phyloP scores from a whole-genome alignment of 2,329 filamentous ascomycete genomes.

The Aspergillus chevalieri region DNA sequence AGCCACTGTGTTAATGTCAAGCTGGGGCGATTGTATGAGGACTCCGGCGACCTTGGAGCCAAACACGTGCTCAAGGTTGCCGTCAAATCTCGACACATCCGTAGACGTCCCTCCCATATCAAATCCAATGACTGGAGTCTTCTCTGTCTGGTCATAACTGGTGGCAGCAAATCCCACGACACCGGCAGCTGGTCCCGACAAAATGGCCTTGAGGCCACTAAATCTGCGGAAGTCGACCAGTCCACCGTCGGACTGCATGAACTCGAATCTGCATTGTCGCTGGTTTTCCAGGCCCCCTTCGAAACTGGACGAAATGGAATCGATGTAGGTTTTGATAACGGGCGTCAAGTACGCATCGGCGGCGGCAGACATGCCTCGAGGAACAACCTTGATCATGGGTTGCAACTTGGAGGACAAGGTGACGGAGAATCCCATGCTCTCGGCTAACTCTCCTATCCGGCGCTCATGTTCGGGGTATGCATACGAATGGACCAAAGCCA shows the following conservation, averaged over 20 bases:
- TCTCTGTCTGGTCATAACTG: constrained; percentile 76
- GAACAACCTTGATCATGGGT: constrained; percentile 78
- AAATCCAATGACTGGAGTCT: constrained; percentile 83
- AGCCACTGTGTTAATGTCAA: constrained; percentile 90
- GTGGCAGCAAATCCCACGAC: constrained; percentile 91
- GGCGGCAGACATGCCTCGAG: constrained; percentile 69
- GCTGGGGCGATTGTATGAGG: constrained; percentile 82
- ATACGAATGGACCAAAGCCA: constrained; percentile 85
- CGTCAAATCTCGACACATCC: constrained; percentile 77
- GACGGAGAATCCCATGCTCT: constrained; percentile 73
- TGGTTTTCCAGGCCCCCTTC: constrained; percentile 72
- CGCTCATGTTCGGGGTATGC: constrained; percentile 82
- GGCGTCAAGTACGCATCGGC: constrained; percentile 76
- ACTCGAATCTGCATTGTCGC: constrained; percentile 72
- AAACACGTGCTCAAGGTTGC: constrained; percentile 84
- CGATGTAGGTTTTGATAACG: constrained; percentile 69
- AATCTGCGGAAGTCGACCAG: constrained; percentile 58
- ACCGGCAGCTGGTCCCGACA: constrained; percentile 88
- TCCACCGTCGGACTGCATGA: constrained; percentile 88
- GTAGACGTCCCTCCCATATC: constrained; percentile 94
- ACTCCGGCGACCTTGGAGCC: constrained; percentile 87
- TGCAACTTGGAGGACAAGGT: constrained; percentile 74
- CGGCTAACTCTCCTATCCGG: constrained; percentile 68
- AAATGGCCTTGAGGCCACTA: constrained; percentile 77
- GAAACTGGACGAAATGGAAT: constrained; percentile 56